These are phyloP conservation scores for Neurospora sp. DNA, from an alignment of 495 filamentous ascomycete species.

Conservation along the genomic window DNA sequence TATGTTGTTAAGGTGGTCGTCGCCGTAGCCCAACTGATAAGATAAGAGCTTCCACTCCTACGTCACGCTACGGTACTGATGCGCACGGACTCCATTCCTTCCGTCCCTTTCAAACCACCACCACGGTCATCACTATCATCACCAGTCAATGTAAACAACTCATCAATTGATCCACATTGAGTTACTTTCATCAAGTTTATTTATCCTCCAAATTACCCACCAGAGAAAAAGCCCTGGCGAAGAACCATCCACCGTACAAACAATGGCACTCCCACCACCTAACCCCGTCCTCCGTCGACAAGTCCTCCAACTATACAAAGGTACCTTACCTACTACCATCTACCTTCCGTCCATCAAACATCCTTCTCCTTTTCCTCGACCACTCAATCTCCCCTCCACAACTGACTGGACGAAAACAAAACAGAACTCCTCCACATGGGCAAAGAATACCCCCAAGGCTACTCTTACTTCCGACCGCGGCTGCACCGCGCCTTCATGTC, in stretches of 20 bases:
- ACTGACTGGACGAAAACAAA: too few species aligned
- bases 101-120: background rate
- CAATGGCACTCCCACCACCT: constrained; percentile 8
- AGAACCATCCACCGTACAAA: too few species aligned
- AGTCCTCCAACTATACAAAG: constrained; percentile 88
- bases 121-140: background rate
- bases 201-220: too few species aligned
- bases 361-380: too few species aligned
- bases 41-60: background rate
- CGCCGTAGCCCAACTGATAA: background rate
- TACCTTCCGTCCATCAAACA: too few species aligned
- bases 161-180: background rate
- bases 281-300: constrained; percentile 58
- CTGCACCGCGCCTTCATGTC: constrained; percentile 77
- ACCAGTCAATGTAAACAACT: background rate
- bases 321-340: constrained; percentile 30
- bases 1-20: too few species aligned
- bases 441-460: constrained; percentile 79
- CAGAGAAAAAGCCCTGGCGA: too few species aligned
- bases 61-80: background rate
- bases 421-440: constrained; percentile 78
- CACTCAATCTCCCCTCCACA: too few species aligned
- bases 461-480: constrained; percentile 67
- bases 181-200: too few species aligned
- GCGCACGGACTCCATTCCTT: background rate